phyloP scores from a whole-genome alignment of 1,284 basidiomycete species.

The Moesziomyces sp. region DNA sequence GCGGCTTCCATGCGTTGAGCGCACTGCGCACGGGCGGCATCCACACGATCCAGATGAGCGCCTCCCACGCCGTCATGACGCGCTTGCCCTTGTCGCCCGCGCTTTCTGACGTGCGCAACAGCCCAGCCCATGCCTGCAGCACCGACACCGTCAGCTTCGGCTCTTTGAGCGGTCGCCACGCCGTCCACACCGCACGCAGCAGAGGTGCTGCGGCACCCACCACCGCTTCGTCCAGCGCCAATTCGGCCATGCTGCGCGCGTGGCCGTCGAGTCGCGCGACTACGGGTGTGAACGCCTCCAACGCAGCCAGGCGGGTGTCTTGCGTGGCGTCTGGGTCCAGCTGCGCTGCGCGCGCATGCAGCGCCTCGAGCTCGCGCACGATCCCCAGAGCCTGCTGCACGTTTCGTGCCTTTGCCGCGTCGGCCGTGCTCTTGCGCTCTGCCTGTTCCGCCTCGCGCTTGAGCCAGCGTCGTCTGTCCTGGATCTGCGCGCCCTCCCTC shows the following conservation, averaged over 20 bases:
- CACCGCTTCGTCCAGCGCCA: conserved; percentile 80
- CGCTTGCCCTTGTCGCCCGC: not conserved
- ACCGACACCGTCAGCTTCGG: conserved; percentile 72
- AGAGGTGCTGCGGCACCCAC: conserved; percentile 87
- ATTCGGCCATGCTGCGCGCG: conserved; percentile 20
- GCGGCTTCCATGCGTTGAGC: conserved; percentile 82
- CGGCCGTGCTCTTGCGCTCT: conserved; percentile 74
- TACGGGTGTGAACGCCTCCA: conserved; percentile 30
- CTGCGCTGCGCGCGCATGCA: conserved; percentile 1
- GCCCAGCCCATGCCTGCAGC: conserved; percentile 78
- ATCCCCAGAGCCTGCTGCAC: conserved; percentile 44
- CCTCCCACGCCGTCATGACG: conserved; percentile 93
- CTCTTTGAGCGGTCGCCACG: conserved; percentile 80
- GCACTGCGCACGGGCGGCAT: conserved; percentile 89
- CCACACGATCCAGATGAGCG: conserved; percentile 92
- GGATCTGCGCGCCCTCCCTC: conserved; percentile 83
- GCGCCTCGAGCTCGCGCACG: conserved; percentile 37
- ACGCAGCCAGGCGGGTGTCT: not conserved
- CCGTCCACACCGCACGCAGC: conserved; percentile 75
- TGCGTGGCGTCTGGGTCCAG: not conserved
- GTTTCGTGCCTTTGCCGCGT: conserved; percentile 69
- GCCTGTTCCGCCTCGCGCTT: conserved; percentile 74
- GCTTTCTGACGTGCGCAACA: conserved; percentile 75
- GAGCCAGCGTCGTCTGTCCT: conserved; percentile 81
- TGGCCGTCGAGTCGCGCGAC: conserved; percentile 18